Percentiles rank a stretch among this genome's conserved stretches.
phyloP scores from a whole-genome alignment of 176 grass and related monocot genomes.

The Musa schizocarpa region DNA sequence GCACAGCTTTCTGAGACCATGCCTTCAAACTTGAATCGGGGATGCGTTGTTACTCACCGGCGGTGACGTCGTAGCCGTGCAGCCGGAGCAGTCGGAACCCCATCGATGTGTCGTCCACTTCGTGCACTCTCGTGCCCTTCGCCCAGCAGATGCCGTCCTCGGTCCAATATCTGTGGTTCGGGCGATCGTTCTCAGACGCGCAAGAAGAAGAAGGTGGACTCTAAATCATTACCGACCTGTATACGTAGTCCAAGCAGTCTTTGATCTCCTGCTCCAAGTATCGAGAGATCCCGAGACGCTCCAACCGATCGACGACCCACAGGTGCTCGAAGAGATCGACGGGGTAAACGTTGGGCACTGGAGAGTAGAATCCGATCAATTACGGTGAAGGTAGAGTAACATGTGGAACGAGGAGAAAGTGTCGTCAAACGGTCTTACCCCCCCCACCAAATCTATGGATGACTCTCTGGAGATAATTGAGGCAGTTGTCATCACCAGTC shows the following conservation, averaged over 20 bases:
- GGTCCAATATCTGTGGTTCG: constrained; percentile 48
- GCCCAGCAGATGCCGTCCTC: constrained; percentile 90
- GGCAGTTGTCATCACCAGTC: constrained; percentile 65
- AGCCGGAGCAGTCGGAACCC: constrained; percentile 57
- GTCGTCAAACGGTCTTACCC: constrained; percentile 10
- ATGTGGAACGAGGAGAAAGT: not conserved
- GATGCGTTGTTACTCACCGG: constrained; percentile 28
- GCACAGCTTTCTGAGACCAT: not conserved
- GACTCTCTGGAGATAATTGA: constrained; percentile 46
- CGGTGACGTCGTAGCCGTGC: constrained; percentile 67
- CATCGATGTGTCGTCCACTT: constrained; percentile 87
- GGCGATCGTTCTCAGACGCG: too few species aligned
- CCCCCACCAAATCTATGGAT: constrained; percentile 56
- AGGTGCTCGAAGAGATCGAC: constrained; percentile 81
- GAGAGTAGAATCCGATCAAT: not conserved
- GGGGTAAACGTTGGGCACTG: constrained; percentile 76
- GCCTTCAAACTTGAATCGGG: not conserved
- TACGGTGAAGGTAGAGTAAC: not conserved
- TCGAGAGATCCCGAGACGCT: constrained; percentile 58
- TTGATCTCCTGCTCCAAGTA: constrained; percentile 70
- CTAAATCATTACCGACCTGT: constrained; percentile 36
- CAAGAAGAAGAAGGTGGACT: too few species aligned
- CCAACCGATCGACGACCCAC: constrained; percentile 58
- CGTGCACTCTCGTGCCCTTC: constrained; percentile 42
- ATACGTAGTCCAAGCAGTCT: constrained; percentile 55